Base-by-base conservation (phyloP, 2,329 filamentous ascomycete genomes). In the Xylariaceae sp. region DNA sequence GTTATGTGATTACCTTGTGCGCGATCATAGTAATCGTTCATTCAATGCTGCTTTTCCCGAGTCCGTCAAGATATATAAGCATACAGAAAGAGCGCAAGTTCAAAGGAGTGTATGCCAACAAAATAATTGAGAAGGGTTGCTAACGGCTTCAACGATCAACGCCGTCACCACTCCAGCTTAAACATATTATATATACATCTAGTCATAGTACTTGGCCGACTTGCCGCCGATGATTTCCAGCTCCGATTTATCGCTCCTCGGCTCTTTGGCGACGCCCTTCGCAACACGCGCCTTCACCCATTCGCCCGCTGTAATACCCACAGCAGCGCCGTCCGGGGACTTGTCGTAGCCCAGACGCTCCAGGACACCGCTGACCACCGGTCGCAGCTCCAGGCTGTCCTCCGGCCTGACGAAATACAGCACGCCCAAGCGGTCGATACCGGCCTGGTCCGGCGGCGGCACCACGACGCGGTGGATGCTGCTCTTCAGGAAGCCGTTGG, bases 341-440 rank as follows among this genome's bases (percentile, higher is more conserved):
- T 61, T 65, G 50, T 64, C 55, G 50, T 73, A 73, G 1, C 71
- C 71, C 1, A 75, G 61, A 2, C 70, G 61, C 56, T 70, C 59
- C 5, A 75, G 62, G 10, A 75, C 70, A 4, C 42, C 52, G 50
- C 72, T 75, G 1, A 59, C 63, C 0, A 74, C 65, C 0, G 72
- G 68, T 14, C 61, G 58, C 40, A 75, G 54, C 56, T 71, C 68
- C 1, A 73, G 63, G 26, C 61, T 64, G 18, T 74, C 71, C 41
- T 74, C 73, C 0, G 73, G 73, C 16, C 73, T 59, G 6, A 73
- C 70, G 55, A 76, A 76, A 52, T 76, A 76, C n/a, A 77, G 60
- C 1, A 84, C 69, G 0, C 81, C 80, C 2, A 81, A 70, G 0
- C 81, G 73, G 51, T 81, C 77, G 12, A 78, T 62, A 23, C 77